Evolutionary conservation across 176 grass and related monocot species (phyloP), one percentile per base, ranked within the genome.

Genomic region (Raddia guianensis): DNA sequence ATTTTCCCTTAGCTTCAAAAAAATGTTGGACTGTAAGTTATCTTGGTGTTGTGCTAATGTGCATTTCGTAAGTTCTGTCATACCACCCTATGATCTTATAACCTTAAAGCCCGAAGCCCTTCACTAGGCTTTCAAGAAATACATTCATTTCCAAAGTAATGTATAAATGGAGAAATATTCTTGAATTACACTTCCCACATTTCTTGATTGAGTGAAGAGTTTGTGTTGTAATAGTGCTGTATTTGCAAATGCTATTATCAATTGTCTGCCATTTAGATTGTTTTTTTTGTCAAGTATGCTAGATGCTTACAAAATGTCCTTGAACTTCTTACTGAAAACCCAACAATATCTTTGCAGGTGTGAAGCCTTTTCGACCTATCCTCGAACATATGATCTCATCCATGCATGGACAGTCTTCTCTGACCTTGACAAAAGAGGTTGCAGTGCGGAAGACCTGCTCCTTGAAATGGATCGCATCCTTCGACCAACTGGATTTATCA

Each of bases 401-500:
- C 95, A 98, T 66, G 95, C 96, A 34, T 99, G 96, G 96, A 79
- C 96, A 35, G 90, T 99, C 57, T 99, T 99, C 72, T 95, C 96
- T 0, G 96, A 95, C 68, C 79, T 99, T 2, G 96, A 99, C 57
- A 99, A 91, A 77, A 91, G 86, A 80, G 88, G 96, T 51, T 99
- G 96, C 86, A 95, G 96, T 70, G 90, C 90, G 8, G 92, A 99
- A 90, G 96, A 99, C 84, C 82, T 99, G 33, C 90, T 99, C 53
- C 66, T 99, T 68, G 96, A 99, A 87, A 99, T 99, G 73, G 96
- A 99, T 20, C 90, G 96, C 49, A 80, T 99, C 75, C 84, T 99
- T 32, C 84, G 96, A 51, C 96, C 96, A 0, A 91, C 90, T 47
- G 96, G 96, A 61, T 99, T 95, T 80, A 63, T 90, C 56, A 95